Evolutionary conservation across 768 basidiomycete species (phyloP).

Genomic region (Psilocybe cubensis): DNA sequence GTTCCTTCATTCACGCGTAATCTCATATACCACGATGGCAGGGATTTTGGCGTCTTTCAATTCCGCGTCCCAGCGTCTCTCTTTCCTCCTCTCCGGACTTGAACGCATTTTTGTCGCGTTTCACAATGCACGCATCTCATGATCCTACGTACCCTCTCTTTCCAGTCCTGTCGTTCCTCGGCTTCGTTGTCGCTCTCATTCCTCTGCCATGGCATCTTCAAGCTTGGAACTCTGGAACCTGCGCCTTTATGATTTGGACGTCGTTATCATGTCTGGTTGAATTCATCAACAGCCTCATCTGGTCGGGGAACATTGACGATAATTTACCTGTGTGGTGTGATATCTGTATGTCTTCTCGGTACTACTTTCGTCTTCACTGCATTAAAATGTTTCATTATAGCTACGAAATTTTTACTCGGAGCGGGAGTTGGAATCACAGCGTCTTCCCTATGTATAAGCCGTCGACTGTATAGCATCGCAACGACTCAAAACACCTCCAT

Average conservation of each 20-base stretch:
- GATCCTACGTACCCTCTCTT: slow-evolving; percentile 27
- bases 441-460: slow-evolving; percentile 50
- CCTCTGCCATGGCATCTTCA: slow-evolving; percentile 52
- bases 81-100: too few relatives aligned
- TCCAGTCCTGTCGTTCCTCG: slow-evolving; percentile 37
- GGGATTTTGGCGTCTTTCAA: too few relatives aligned
- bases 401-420: slow-evolving; percentile 50
- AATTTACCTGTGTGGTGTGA: slow-evolving; percentile 52
- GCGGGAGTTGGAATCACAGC: slow-evolving; percentile 46
- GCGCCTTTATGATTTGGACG: slow-evolving; percentile 59
- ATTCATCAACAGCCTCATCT: slow-evolving; percentile 58
- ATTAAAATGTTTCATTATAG: slow-evolving; percentile 31
- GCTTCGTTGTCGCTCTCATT: slow-evolving; percentile 45
- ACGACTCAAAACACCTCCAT: slow-evolving; percentile 25
- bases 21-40: too few relatives aligned
- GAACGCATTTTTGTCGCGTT: too few relatives aligned
- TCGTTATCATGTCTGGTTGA: slow-evolving; percentile 45
- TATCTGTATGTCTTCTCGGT: slow-evolving; percentile 46
- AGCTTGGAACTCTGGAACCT: slow-evolving; percentile 59
- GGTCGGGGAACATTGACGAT: slow-evolving; percentile 52
- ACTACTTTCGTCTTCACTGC: slow-evolving; percentile 30
- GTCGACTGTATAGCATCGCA: slow-evolving; percentile 48
- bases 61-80: too few relatives aligned
- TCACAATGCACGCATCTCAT: neutral
- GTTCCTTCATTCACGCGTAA: too few relatives aligned